phyloP scores from a whole-genome alignment of 768 basidiomycete genomes.

The Tephrocybe sp. region DNA sequence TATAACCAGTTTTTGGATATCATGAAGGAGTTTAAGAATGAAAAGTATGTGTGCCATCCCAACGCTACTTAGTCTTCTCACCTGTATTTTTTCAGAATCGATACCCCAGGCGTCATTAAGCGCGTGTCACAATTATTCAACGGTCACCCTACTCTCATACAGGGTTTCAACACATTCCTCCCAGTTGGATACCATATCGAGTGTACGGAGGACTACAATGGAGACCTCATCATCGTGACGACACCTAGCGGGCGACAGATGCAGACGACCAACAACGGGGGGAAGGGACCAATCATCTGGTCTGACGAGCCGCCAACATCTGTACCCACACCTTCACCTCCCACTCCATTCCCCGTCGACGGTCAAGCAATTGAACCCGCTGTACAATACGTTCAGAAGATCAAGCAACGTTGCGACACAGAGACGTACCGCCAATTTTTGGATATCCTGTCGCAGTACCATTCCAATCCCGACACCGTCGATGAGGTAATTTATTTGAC shows the following conservation, averaged over 20 bases:
- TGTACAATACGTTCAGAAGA: conserved; percentile 94
- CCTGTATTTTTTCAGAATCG: conserved; percentile 59
- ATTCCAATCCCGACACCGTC: conserved; percentile 56
- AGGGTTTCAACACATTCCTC: conserved; percentile 98
- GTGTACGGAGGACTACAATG: conserved; percentile 64
- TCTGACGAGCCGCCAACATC: conserved; percentile 18
- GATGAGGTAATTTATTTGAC: conserved; percentile 45
- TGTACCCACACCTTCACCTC: conserved; percentile 28
- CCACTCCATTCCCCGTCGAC: conserved; percentile 32
- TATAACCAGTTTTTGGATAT: conserved; percentile 95
- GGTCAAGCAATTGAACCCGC: conserved; percentile 67
- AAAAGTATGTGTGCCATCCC: conserved; percentile 51
- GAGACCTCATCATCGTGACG: conserved; percentile 71
- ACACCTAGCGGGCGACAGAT: conserved; percentile 68
- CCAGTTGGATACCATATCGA: conserved; percentile 95
- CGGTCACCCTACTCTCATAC: conserved; percentile 86
- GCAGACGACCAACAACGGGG: conserved; percentile 51
- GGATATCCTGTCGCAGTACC: conserved; percentile 67
- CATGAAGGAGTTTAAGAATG: conserved; percentile 99
- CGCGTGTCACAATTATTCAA: conserved; percentile 92
- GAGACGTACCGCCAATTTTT: conserved; percentile 82
- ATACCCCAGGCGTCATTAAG: conserved; percentile 95
- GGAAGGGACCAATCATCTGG: conserved; percentile 36
- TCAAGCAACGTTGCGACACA: conserved; percentile 90
- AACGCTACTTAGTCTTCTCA: neutral